These are phyloP conservation scores for Apocynum venetum DNA, from an alignment of 257 asterid genomes.

Conservation along the genomic window DNA sequence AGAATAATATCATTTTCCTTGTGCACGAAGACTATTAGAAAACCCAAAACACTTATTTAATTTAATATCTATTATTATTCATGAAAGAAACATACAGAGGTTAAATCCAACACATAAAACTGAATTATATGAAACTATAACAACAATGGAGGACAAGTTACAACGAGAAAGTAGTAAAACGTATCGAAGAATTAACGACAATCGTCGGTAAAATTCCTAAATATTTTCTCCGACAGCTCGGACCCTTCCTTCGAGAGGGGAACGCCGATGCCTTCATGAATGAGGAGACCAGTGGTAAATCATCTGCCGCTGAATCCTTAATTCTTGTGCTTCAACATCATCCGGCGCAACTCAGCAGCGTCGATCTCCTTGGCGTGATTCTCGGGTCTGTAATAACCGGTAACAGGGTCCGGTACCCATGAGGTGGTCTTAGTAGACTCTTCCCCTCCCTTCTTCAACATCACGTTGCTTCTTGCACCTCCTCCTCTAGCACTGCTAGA, in stretches of 20 bases:
- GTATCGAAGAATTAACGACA: not conserved
- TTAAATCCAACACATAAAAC: no score
- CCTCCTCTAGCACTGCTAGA: conserved; percentile 5
- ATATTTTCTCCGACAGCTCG: conserved; percentile 13
- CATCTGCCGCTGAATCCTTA: not conserved
- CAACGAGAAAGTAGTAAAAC: not conserved
- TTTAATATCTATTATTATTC: no score
- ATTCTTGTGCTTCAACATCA: conserved; percentile 40
- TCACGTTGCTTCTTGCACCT: conserved; percentile 17
- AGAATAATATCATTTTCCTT: no score
- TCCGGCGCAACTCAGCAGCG: conserved; percentile 51
- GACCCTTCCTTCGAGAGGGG: not conserved
- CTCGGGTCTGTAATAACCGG: conserved; percentile 81
- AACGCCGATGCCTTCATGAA: not conserved
- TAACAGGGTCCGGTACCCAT: conserved; percentile 81
- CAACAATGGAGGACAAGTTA: not conserved
- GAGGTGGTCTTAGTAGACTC: conserved; percentile 50
- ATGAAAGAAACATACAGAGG: not conserved
- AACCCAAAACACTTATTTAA: no score
- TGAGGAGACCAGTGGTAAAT: not conserved
- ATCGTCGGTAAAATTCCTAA: not conserved
- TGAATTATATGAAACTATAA: no score
- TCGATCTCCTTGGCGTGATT: conserved; percentile 45
- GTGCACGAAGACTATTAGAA: not conserved
- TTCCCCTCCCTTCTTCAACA: conserved; percentile 37